Evolutionary conservation across 2,329 filamentous ascomycete species (phyloP).

Genomic region (Trichoderma simmonsii): DNA sequence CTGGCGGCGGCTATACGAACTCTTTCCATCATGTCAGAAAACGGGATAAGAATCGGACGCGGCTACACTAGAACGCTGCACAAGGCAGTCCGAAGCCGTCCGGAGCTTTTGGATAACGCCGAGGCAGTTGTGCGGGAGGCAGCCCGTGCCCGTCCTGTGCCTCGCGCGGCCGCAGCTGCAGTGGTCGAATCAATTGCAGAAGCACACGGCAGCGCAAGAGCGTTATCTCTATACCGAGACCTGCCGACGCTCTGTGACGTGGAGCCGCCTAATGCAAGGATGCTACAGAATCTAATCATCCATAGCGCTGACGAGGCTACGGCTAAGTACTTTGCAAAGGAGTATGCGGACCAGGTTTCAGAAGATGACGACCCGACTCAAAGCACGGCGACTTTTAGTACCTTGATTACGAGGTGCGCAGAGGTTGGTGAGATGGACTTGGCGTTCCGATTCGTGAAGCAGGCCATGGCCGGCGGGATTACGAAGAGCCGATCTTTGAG

Average conservation of each 20-base stretch:
- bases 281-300: constrained; percentile 32
- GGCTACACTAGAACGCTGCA: constrained; percentile 64
- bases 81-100: constrained; percentile 48
- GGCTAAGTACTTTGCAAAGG: constrained; percentile 27
- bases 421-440: constrained; percentile 32
- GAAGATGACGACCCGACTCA: constrained; percentile 20
- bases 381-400: constrained; percentile 23
- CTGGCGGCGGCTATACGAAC: constrained; percentile 64
- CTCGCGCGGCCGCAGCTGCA: constrained; percentile 36
- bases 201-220: constrained; percentile 29
- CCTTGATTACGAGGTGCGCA: constrained; percentile 32
- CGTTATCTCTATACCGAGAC: constrained; percentile 34
- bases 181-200: constrained; percentile 36
- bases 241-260: constrained; percentile 28
- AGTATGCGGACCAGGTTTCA: constrained; percentile 29
- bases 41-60: constrained; percentile 48
- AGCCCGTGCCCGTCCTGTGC: constrained; percentile 31
- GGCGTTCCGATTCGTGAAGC: constrained; percentile 33
- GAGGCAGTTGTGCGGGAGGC: constrained; percentile 57
- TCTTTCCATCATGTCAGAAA: constrained; percentile 68
- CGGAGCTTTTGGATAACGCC: constrained; percentile 47
- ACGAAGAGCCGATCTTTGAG: background rate
- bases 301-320: constrained; percentile 28
- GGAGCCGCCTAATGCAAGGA: constrained; percentile 25
- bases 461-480: constrained; percentile 20